Evolutionary conservation across 371 early-diverging fungal species (phyloP), one percentile per base, ranked within the genome.

Genomic region (Rhizopus stolonifer): DNA sequence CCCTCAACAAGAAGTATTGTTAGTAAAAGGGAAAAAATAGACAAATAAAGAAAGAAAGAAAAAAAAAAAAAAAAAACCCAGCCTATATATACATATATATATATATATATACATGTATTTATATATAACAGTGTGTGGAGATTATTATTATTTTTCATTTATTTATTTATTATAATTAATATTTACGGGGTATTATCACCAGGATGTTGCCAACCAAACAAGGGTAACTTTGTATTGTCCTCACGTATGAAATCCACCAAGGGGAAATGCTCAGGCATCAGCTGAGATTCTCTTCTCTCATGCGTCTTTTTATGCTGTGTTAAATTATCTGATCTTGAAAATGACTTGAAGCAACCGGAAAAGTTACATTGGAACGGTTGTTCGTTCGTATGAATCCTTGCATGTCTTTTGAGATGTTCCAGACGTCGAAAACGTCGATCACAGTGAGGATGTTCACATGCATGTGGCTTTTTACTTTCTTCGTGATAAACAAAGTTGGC

Each of bases 341-440:
- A 93, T 6, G 79, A 73, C 57, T 91, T 91, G 38, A 77, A 73
- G 72, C 95, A 94, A 3, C 80, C 85, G 17, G 72, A 70, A 36
- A 69, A 74, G 7, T 73, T 79, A 69, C 91, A 91, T 26, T 81
- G 74, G 51, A 87, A 90, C 13, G 90, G 90, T 14, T 85, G 81
- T 53, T 89, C 89, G 53, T 88, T 80, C 10, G 91, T 90, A 67
- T 94, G 95, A 34, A 88, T 89, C 17, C 92, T 87, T 70, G 85
- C 74, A 62, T 95, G 95, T 29, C 97, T 80, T 55, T 90, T 90
- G 39, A 95, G 70, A 65, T 95, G 94, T 64, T 95, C 95, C 44
- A 84, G 75, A 14, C 95, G 83, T 63, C 93, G 91, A 62, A 87
- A 87, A 19, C 78, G 57, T 33, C 73, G 64, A 18, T 77, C 74